Evolutionary conservation across 148 eudicot genomes (phyloP).

Genomic region (Vaccinium vitisidaea): DNA sequence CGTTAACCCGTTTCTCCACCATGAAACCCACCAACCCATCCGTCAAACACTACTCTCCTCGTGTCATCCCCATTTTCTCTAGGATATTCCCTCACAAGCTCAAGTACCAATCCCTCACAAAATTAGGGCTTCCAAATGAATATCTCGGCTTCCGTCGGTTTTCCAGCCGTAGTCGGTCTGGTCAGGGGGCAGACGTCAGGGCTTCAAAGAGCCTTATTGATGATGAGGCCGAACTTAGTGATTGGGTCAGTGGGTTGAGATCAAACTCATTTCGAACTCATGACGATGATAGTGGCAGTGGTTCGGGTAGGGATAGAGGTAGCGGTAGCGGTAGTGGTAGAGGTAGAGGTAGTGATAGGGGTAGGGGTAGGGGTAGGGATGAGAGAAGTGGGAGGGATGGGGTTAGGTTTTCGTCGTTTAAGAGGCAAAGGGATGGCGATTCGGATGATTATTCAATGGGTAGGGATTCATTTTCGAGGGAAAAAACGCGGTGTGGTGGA

Average conservation of each 20-base stretch:
- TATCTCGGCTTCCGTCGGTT: slow-evolving; percentile 23
- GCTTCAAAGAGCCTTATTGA: slow-evolving; percentile 67
- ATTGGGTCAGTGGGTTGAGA: slow-evolving; percentile 76
- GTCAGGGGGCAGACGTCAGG: slow-evolving; percentile 25
- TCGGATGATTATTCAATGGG: slow-evolving; percentile 23
- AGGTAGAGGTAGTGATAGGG: slow-evolving; percentile 14
- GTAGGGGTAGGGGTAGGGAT: slow-evolving; percentile 22
- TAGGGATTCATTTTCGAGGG: slow-evolving; percentile 16
- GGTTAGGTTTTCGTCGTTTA: slow-evolving; percentile 17
- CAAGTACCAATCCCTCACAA: slow-evolving; percentile 30
- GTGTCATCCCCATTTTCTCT: slow-evolving; percentile 35
- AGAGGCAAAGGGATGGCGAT: slow-evolving; percentile 43
- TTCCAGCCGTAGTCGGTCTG: slow-evolving; percentile 28
- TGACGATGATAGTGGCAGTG: slow-evolving; percentile 28
- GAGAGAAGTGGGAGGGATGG: slow-evolving; percentile 19
- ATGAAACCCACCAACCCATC: slow-evolving; percentile 38
- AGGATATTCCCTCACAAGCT: slow-evolving; percentile 63
- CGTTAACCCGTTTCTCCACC: slow-evolving; percentile 32
- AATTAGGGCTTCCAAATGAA: slow-evolving; percentile 24
- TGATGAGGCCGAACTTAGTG: slow-evolving; percentile 77
- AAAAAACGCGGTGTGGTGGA: slow-evolving; percentile 19
- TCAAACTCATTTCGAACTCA: slow-evolving; percentile 48
- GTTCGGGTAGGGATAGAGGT: slow-evolving; percentile 19
- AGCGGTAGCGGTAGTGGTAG: slow-evolving; percentile 16
- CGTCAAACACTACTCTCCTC: slow-evolving; percentile 14